phyloP scores from a whole-genome alignment of 2,329 filamentous ascomycete species.

The Aureobasidium sp. region DNA sequence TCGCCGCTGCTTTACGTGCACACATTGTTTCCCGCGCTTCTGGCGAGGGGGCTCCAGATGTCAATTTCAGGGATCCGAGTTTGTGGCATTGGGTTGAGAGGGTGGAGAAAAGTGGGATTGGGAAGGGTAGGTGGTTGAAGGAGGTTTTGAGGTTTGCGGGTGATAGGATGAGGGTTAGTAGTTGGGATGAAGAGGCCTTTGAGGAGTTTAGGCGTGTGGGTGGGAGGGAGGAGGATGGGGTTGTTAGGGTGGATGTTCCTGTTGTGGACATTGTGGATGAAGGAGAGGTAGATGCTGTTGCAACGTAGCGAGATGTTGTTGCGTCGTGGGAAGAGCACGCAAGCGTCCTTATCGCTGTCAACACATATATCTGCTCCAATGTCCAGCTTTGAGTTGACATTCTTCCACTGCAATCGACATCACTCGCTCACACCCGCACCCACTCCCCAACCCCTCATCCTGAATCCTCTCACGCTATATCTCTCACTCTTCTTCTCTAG shows the following conservation, averaged over 20 bases:
- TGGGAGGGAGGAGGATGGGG: slow-evolving; percentile 9
- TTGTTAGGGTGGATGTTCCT: slow-evolving; percentile 8
- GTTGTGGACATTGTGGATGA: not conserved
- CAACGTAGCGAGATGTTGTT: too few relatives aligned
- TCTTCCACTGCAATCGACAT: too few relatives aligned
- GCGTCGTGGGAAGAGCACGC: too few relatives aligned
- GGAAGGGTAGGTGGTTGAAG: slow-evolving; percentile 23
- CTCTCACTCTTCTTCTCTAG: too few relatives aligned
- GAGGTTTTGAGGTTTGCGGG: slow-evolving; percentile 17
- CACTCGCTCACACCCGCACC: too few relatives aligned
- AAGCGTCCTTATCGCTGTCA: too few relatives aligned
- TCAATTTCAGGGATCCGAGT: slow-evolving; percentile 25
- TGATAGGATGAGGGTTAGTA: not conserved
- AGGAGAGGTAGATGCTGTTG: not conserved
- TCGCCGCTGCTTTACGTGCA: slow-evolving; percentile 12
- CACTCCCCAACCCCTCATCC: too few relatives aligned
- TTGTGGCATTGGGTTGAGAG: slow-evolving; percentile 28
- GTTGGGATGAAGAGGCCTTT: slow-evolving; percentile 1
- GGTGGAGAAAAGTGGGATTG: slow-evolving; percentile 17
- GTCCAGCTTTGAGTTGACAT: accelerated
- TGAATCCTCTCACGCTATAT: too few relatives aligned
- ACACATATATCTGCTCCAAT: too few relatives aligned
- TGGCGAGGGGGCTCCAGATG: not conserved
- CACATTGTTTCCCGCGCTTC: slow-evolving; percentile 8
- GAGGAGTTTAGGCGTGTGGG: slow-evolving; percentile 6